Evolutionary conservation across 495 filamentous ascomycete species (phyloP), one percentile per base, ranked within the genome.

Genomic region (Hyphodiscus hymeniophilus): DNA sequence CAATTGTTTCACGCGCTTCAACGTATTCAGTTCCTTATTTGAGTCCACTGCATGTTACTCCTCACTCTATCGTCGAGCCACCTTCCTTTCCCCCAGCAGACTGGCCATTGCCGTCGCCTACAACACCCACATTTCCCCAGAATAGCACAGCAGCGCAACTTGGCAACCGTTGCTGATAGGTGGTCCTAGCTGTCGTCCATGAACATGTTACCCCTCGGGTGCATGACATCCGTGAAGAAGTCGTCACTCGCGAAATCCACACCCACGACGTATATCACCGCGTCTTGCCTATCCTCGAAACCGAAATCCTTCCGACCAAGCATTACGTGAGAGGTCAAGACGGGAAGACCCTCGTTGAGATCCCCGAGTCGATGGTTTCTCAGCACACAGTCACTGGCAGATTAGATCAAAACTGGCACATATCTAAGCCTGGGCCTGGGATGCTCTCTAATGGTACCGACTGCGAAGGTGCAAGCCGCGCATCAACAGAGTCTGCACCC

Each of bases 231-330:
- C 52, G 60, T 12, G 55, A 78, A 56, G 71, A 80, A 52, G 41
- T 51, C 7, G 73, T 79, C 23, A 66, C 71, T 3, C 71, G 74
- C 21, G 76, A 80, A 24, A 73, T 78, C 48, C 76, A 82, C 55
- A 67, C 64, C 16, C 62, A 80, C 54, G 71, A 81, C 24, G 58
- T 73, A 16, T 69, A 68, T 45, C 73, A 76, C 46, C 66, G 66
- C 12, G 67, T 77, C 21, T 70, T 71, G 7, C 78, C 78, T 3
- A 58, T 81, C 33, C 64, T 56, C 21, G 49, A 59, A n/a, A 56
- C 50, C 38, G 46, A 53, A 21, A 42, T 59, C 24, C 43, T 59
- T 18, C 52, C 56, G 7, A 50, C 56, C 13, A 59, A 59, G 20
- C 52, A 59, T 35, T 59, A 59, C 40, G 24, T 56, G 2, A 38